These are phyloP conservation scores for Begonia peltatifolia DNA, from an alignment of 306 rosid genomes.

Conservation along the genomic window DNA sequence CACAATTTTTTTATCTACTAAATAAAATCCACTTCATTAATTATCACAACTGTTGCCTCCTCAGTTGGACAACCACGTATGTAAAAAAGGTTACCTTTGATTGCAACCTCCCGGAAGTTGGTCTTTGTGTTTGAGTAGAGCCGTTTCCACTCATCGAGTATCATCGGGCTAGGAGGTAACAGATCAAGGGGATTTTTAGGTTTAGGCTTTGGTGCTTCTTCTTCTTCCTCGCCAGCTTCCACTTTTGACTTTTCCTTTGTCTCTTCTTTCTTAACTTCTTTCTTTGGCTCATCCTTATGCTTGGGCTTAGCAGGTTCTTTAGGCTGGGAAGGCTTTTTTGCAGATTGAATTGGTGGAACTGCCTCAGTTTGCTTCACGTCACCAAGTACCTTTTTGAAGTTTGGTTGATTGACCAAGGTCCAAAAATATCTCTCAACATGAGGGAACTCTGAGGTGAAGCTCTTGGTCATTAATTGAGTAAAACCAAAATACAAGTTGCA, in stretches of 20 bases:
- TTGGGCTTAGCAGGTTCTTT: slow-evolving; percentile 55
- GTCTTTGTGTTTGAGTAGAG: slow-evolving; percentile 82
- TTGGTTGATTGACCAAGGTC: slow-evolving; percentile 92
- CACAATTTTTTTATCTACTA: too few relatives aligned
- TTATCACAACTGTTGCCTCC: too few relatives aligned
- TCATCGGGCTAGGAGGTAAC: slow-evolving; percentile 80
- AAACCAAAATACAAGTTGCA: slow-evolving; percentile 37
- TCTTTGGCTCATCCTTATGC: slow-evolving; percentile 50
- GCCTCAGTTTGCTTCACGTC: slow-evolving; percentile 56
- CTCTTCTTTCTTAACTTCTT: slow-evolving; percentile 30
- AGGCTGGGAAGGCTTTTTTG: slow-evolving; percentile 56
- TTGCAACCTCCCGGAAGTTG: slow-evolving; percentile 92
- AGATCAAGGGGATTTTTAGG: slow-evolving; percentile 81
- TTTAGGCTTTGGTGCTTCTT: slow-evolving; percentile 85
- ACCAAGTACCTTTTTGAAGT: slow-evolving; percentile 54
- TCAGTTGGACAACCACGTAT: too few relatives aligned
- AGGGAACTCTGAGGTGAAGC: slow-evolving; percentile 72
- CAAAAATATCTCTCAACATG: slow-evolving; percentile 89
- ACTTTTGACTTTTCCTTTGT: slow-evolving; percentile 23
- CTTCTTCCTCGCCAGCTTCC: slow-evolving; percentile 40
- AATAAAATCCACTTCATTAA: too few relatives aligned
- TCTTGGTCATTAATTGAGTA: slow-evolving; percentile 28
- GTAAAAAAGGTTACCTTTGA: slow-evolving; percentile 36
- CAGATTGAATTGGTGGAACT: slow-evolving; percentile 38
- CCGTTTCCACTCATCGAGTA: slow-evolving; percentile 88